Conservation (phyloP, 306 rosid genomes). For the Rubus parviflorus region DNA sequence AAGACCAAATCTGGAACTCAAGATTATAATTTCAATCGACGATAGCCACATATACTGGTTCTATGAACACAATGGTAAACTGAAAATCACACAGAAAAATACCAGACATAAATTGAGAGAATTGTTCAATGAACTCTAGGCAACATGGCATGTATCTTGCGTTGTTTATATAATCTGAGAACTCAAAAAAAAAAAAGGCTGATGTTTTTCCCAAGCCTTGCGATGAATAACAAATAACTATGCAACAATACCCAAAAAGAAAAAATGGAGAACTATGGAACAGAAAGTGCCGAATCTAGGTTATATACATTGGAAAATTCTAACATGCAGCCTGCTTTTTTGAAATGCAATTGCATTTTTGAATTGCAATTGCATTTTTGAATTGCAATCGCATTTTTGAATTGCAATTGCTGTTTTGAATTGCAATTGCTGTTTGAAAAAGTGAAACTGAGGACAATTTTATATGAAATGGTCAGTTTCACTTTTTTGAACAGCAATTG, state of each 20-base stretch:
- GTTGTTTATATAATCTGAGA: neutral
- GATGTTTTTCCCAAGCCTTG: neutral
- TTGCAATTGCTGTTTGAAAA: too few relatives aligned
- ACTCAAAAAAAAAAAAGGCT: neutral
- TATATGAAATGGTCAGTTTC: too few relatives aligned
- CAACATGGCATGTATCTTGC: neutral
- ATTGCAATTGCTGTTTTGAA: too few relatives aligned
- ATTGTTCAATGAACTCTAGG: neutral
- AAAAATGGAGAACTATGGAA: neutral
- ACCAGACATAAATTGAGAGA: neutral
- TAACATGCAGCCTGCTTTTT: too few relatives aligned
- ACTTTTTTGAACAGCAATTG: too few relatives aligned
- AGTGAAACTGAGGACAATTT: too few relatives aligned
- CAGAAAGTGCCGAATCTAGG: neutral
- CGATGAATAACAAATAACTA: neutral
- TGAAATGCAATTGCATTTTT: too few relatives aligned
- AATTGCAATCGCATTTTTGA: too few relatives aligned
- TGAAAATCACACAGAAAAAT: neutral
- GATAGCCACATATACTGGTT: neutral
- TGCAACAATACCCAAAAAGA: neutral
- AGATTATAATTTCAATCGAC: neutral
- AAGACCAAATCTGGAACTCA: neutral
- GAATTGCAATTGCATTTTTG: too few relatives aligned
- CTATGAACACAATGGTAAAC: neutral
- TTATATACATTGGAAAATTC: too few relatives aligned